A percentile compares a stretch with the other conserved stretches of the same genome.
These are phyloP conservation scores for Boletus holoroseus DNA, from an alignment of 1,284 basidiomycete genomes.

Conservation along the genomic window DNA sequence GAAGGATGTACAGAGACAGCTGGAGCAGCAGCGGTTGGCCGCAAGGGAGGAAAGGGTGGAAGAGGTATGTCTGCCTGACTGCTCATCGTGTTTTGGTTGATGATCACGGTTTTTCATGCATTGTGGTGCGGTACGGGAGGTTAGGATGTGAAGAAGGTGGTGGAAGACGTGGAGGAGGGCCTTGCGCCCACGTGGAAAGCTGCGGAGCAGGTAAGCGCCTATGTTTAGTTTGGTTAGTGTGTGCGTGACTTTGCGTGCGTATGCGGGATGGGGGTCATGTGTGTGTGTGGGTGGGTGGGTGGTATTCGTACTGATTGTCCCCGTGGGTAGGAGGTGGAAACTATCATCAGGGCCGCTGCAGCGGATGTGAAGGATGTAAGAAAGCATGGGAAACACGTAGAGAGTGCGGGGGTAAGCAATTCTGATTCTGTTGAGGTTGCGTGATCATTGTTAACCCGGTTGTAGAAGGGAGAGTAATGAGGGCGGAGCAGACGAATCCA, in stretches of 20 bases:
- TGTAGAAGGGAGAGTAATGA: background rate
- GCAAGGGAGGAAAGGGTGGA: background rate
- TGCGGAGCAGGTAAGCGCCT: constrained; percentile 9
- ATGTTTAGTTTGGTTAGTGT: background rate
- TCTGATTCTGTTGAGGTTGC: background rate
- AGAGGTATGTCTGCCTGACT: constrained; percentile 9
- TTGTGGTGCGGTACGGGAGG: background rate
- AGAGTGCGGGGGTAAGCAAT: background rate
- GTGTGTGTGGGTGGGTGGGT: background rate
- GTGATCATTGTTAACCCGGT: background rate
- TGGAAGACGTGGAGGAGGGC: background rate
- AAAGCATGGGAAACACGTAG: background rate
- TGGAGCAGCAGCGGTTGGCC: constrained; percentile 16
- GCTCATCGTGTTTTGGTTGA: background rate
- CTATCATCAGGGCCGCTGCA: constrained; percentile 1
- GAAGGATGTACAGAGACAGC: constrained; percentile 22
- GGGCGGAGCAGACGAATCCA: background rate
- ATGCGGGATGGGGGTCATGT: background rate
- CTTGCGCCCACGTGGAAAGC: constrained; percentile 5
- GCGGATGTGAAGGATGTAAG: background rate
- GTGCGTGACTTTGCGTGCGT: background rate
- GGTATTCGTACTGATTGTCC: background rate
- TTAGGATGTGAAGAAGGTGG: constrained; percentile 9
- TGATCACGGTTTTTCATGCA: background rate
- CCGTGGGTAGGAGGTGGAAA: constrained; percentile 1